phyloP scores from a whole-genome alignment of 202 grass and related monocot genomes.

The Eragrostis tef region DNA sequence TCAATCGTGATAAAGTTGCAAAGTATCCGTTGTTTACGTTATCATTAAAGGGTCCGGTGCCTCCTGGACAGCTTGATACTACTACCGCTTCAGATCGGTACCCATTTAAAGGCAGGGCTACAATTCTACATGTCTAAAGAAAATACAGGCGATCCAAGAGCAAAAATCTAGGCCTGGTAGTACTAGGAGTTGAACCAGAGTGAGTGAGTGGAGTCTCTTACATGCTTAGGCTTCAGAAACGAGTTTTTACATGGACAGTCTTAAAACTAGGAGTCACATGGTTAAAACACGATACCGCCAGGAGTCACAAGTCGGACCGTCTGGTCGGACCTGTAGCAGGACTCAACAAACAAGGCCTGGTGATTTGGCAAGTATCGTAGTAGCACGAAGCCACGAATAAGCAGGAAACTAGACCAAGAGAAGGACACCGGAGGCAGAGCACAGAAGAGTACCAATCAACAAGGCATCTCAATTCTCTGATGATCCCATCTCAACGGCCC shows the following conservation, averaged over 20 bases:
- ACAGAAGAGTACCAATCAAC: background rate
- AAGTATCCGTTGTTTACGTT: slow-evolving; percentile 23
- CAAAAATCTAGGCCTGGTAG: background rate
- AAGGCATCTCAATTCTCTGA: background rate
- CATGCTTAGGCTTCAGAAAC: background rate
- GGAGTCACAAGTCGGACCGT: too few relatives aligned
- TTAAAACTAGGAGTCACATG: background rate
- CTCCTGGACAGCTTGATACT: slow-evolving; percentile 33
- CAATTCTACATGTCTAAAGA: background rate
- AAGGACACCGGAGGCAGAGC: background rate
- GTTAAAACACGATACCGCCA: background rate
- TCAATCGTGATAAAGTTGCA: slow-evolving; percentile 39
- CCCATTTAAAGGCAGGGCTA: background rate
- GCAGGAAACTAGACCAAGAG: background rate
- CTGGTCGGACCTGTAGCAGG: too few relatives aligned
- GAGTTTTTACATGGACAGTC: background rate
- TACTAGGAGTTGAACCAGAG: too few relatives aligned
- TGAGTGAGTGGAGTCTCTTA: background rate
- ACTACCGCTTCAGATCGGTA: background rate
- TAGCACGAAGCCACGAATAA: background rate
- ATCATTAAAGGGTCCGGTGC: slow-evolving; percentile 6
- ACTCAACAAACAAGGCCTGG: too few relatives aligned
- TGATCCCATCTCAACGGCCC: slow-evolving; percentile 42
- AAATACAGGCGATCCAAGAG: background rate
- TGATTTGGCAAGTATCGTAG: too few relatives aligned